These are phyloP conservation scores for Aspergillus egyptiacus DNA, from an alignment of 495 filamentous ascomycete genomes.

Conservation along the genomic window DNA sequence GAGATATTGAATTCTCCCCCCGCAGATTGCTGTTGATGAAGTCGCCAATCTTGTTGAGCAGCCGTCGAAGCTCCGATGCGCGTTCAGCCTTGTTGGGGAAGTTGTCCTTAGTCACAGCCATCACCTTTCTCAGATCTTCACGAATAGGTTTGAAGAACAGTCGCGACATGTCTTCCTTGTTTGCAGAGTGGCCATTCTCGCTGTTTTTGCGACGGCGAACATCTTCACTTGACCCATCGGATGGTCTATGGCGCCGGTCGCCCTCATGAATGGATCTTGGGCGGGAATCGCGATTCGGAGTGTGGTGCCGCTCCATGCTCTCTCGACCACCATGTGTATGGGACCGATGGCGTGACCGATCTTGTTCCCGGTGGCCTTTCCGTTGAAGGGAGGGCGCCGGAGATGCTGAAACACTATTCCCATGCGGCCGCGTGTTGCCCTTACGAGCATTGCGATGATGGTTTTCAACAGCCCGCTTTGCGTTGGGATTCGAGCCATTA, in stretches of 20 bases:
- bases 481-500: conserved; percentile 57
- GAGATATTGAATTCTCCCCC: conserved; percentile 23
- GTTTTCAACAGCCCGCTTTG: conserved; percentile 79
- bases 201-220: conserved; percentile 36
- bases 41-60: conserved; percentile 46
- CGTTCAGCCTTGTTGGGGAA: conserved; percentile 55
- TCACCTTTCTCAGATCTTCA: conserved; percentile 51
- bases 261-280: conserved; percentile 29
- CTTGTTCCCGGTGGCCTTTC: conserved; percentile 45
- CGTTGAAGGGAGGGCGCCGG: conserved; percentile 45
- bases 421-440: conserved; percentile 32
- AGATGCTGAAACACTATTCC: conserved; percentile 48
- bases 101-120: conserved; percentile 56
- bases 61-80: conserved; percentile 40
- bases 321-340: conserved; percentile 43
- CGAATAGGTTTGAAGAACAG: conserved; percentile 55
- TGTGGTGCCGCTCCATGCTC: conserved; percentile 41
- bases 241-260: conserved; percentile 34
- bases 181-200: conserved; percentile 35
- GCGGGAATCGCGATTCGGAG: conserved; percentile 38
- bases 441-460: conserved; percentile 85
- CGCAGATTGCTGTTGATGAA: conserved; percentile 38
- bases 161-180: conserved; percentile 49
- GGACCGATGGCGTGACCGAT: conserved; percentile 46
- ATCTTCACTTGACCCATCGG: conserved; percentile 38